Evolutionary conservation across 805 yeast genomes (phyloP).

Genomic region (Kodamaea kakaduensis): DNA sequence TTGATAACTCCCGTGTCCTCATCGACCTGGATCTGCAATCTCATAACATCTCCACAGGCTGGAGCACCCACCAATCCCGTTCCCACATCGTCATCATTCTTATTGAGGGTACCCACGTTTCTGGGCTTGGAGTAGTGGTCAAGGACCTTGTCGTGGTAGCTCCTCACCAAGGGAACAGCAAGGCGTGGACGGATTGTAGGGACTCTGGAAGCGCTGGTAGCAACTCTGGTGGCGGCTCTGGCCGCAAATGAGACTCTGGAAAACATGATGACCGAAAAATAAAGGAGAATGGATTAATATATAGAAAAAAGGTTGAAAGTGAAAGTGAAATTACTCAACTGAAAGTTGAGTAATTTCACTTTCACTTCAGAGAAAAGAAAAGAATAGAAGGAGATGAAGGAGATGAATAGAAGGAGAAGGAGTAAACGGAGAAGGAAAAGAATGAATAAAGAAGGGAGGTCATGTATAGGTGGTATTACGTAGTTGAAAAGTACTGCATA

Average conservation of each 20-base stretch:
- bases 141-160: slow-evolving; percentile 89
- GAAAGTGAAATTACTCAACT: too few species aligned
- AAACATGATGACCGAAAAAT: not conserved
- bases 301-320: too few species aligned
- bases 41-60: slow-evolving; percentile 99
- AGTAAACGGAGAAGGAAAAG: not conserved
- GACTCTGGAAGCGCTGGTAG: slow-evolving; percentile 2
- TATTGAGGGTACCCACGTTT: slow-evolving; percentile 91
- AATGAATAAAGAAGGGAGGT: not conserved
- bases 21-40: slow-evolving; percentile 89
- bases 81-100: slow-evolving; percentile 72
- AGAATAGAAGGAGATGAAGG: slow-evolving; percentile 1
- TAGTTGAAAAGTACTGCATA: too few species aligned
- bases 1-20: slow-evolving; percentile 87
- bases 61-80: slow-evolving; percentile 99
- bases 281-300: too few species aligned
- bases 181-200: slow-evolving; percentile 1
- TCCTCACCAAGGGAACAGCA: slow-evolving; percentile 9
- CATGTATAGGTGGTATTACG: too few species aligned
- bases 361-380: too few species aligned
- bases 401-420: not conserved
- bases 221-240: slow-evolving; percentile 9
- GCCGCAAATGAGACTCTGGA: too few species aligned
- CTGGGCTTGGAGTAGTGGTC: slow-evolving; percentile 97
- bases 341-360: too few species aligned